A percentile compares a stretch with the other conserved stretches of the same genome.
Evolutionary conservation across 441 rosid species (phyloP).

Genomic region (Viola pubescens): DNA sequence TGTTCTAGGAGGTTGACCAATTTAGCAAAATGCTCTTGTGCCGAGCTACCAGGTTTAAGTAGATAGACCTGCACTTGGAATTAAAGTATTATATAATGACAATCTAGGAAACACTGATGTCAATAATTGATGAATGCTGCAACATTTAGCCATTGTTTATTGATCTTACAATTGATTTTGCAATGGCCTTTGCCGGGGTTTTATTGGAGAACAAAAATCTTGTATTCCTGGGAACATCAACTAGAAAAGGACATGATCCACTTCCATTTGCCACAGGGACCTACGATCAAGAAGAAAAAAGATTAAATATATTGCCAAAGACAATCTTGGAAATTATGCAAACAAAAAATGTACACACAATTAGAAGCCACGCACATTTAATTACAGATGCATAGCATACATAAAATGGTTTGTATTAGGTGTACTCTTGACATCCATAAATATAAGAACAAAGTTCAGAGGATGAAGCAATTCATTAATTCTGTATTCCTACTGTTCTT

Average conservation of each 20-base stretch:
- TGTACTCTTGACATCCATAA: background rate
- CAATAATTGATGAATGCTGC: slow-evolving; percentile 12
- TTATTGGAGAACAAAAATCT: slow-evolving; percentile 91
- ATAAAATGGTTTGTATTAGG: too few relatives aligned
- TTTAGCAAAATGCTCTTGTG: slow-evolving; percentile 69
- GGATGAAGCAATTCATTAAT: background rate
- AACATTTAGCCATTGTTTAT: background rate
- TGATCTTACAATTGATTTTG: slow-evolving; percentile 82
- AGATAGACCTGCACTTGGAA: slow-evolving; percentile 68
- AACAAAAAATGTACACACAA: background rate
- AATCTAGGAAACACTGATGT: slow-evolving; percentile 24
- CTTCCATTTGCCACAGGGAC: slow-evolving; percentile 99
- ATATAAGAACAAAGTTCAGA: background rate
- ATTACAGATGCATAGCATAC: background rate
- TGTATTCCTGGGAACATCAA: slow-evolving; percentile 88
- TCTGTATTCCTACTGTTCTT: background rate
- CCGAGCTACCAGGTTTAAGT: slow-evolving; percentile 70
- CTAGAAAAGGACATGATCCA: slow-evolving; percentile 91
- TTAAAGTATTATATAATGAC: slow-evolving; percentile 19
- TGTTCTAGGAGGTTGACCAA: slow-evolving; percentile 99
- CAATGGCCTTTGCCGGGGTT: slow-evolving; percentile 90
- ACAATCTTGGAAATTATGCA: slow-evolving; percentile 11
- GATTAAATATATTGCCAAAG: slow-evolving; percentile 10
- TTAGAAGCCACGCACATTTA: background rate
- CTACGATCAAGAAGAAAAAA: slow-evolving; percentile 23